Conservation (phyloP, 116 monocot species). For the Thalassia testudinum region DNA sequence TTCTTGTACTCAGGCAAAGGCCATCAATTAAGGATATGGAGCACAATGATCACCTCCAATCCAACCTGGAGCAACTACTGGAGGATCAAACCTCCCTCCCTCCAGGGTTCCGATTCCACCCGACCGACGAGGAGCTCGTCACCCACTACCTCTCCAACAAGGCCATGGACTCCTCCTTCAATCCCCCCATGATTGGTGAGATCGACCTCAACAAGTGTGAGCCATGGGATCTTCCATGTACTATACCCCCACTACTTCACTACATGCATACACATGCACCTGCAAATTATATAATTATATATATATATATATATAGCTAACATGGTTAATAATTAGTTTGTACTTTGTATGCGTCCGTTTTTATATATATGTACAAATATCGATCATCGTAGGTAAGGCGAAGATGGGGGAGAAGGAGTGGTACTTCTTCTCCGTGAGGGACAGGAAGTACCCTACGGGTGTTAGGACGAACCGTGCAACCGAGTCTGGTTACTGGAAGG, state of each 20-base stretch:
- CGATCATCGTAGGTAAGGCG: conserved; percentile 8
- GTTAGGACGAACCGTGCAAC: conserved; percentile 57
- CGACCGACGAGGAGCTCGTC: conserved; percentile 39
- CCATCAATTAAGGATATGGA: too few species aligned
- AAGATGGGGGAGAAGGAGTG: conserved; percentile 29
- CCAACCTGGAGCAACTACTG: neutral
- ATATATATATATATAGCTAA: neutral
- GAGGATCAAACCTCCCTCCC: conserved; percentile 11
- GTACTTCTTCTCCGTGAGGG: conserved; percentile 52
- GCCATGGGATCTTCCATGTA: conserved; percentile 36
- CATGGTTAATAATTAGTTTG: neutral
- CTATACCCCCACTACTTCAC: neutral
- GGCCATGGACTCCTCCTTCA: conserved; percentile 3
- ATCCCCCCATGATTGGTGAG: conserved; percentile 11
- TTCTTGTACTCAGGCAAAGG: too few species aligned
- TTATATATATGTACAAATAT: neutral
- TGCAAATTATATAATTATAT: too few species aligned
- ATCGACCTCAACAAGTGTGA: conserved; percentile 23
- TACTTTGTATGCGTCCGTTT: neutral
- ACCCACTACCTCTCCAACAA: conserved; percentile 29
- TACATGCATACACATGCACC: too few species aligned
- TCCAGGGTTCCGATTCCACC: conserved; percentile 44
- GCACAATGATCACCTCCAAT: too few species aligned
- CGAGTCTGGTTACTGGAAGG: conserved; percentile 46
- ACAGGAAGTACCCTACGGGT: conserved; percentile 61